A percentile compares a stretch with the other conserved stretches of the same genome.
phyloP scores from a whole-genome alignment of 371 early-diverging fungal species.

The Caulochytrium protostelioides region DNA sequence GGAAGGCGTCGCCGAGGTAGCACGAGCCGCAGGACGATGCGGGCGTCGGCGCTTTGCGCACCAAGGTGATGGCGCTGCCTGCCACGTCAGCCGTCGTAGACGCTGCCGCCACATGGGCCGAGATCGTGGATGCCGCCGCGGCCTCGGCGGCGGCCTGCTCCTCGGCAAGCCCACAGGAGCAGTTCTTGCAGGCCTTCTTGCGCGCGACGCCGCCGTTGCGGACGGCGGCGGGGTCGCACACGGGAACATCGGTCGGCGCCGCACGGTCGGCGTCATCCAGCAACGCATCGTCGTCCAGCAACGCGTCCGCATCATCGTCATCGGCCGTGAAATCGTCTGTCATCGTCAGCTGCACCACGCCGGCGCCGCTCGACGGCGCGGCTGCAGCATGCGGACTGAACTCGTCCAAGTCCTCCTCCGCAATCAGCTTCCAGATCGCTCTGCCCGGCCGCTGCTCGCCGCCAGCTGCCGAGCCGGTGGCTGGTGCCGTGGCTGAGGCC shows the following conservation, averaged over 20 bases:
- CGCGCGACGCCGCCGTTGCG: conserved; percentile 28
- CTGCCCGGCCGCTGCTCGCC: too few relatives aligned
- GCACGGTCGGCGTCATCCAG: conserved; percentile 66
- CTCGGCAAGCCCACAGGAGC: conserved; percentile 80
- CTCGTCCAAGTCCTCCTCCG: too few relatives aligned
- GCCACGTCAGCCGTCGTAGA: conserved; percentile 10
- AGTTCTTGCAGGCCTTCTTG: conserved; percentile 90
- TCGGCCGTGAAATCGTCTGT: conserved; percentile 1
- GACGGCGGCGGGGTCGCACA: conserved; percentile 7
- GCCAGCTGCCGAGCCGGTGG: conserved; percentile 9
- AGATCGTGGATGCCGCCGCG: not conserved
- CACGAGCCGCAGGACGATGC: conserved; percentile 63
- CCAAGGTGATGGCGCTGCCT: conserved; percentile 5
- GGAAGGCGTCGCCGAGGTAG: conserved; percentile 96
- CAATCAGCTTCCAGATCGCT: too few relatives aligned
- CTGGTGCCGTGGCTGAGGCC: conserved; percentile 9
- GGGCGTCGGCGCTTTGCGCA: conserved; percentile 4
- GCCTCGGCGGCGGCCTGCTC: conserved; percentile 34
- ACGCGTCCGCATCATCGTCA: conserved; percentile 32
- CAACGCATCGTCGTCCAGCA: conserved; percentile 69
- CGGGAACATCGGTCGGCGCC: conserved; percentile 33
- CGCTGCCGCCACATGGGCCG: not conserved
- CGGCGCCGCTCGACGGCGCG: not conserved
- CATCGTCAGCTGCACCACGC: conserved; percentile 1
- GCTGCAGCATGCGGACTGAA: conserved; percentile 2